Evolutionary conservation across 305 asterid species (phyloP).

Genomic region (Solanum chacoense): DNA sequence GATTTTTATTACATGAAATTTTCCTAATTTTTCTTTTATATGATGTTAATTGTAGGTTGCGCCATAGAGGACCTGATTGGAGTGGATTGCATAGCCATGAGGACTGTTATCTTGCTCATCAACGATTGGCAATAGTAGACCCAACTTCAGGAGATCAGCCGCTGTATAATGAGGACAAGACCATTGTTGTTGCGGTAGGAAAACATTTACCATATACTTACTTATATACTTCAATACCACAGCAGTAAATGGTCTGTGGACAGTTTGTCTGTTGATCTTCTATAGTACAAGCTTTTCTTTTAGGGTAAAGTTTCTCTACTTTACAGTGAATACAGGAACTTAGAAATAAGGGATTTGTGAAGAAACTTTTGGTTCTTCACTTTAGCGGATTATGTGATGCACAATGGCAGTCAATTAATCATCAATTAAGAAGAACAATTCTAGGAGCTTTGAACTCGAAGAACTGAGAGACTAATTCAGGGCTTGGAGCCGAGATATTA

Average conservation of each 20-base stretch:
- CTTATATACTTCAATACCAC: not conserved
- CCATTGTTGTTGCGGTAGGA: conserved; percentile 80
- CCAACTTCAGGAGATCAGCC: conserved; percentile 99
- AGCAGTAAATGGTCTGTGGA: not conserved
- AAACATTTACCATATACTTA: not conserved
- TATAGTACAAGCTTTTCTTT: not conserved
- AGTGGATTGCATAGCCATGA: conserved; percentile 85
- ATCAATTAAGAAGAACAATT: not conserved
- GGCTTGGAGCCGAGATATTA: not conserved
- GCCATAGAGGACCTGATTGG: conserved; percentile 99
- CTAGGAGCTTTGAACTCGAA: not conserved
- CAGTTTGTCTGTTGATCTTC: not conserved
- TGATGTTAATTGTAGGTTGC: conserved; percentile 49
- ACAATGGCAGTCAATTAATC: not conserved
- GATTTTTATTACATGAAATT: not conserved
- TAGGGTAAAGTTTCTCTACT: not conserved
- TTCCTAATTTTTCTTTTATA: conserved; percentile 8
- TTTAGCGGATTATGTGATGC: not conserved
- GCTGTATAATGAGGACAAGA: conserved; percentile 86
- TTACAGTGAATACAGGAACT: not conserved
- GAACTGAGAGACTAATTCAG: not conserved
- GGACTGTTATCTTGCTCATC: conserved; percentile 92
- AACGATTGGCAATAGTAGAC: conserved; percentile 89
- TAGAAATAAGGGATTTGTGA: not conserved
- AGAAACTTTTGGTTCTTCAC: not conserved